These are phyloP conservation scores for Claviceps africana DNA, from an alignment of 2,329 filamentous ascomycete genomes.

Conservation along the genomic window DNA sequence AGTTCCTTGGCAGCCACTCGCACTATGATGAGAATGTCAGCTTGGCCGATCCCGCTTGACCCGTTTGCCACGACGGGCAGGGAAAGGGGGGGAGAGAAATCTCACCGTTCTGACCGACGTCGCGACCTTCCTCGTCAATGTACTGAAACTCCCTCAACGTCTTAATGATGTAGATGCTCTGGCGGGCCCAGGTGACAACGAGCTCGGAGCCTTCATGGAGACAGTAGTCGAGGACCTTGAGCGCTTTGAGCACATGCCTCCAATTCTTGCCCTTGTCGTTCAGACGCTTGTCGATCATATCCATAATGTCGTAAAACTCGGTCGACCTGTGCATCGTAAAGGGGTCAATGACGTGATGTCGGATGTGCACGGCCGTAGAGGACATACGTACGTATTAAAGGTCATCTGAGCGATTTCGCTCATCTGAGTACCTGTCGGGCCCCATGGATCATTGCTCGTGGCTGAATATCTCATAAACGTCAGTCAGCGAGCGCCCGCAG, in stretches of 20 bases:
- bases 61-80: neutral
- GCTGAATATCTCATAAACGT: constrained; percentile 38
- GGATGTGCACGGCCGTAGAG: neutral
- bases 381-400: constrained; percentile 73
- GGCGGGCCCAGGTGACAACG: constrained; percentile 93
- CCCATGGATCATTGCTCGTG: constrained; percentile 98
- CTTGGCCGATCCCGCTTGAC: neutral
- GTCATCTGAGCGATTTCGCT: constrained; percentile 96
- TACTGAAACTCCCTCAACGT: constrained; percentile 95
- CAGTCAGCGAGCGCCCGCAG: constrained; percentile 4
- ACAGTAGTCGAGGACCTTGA: constrained; percentile 97
- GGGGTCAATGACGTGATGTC: neutral
- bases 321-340: constrained; percentile 48
- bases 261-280: constrained; percentile 99
- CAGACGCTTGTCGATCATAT: constrained; percentile 96
- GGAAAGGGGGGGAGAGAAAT: constrained; percentile 4
- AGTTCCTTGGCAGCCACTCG: constrained; percentile 93
- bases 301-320: constrained; percentile 99
- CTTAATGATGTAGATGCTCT: constrained; percentile 98
- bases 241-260: constrained; percentile 92
- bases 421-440: constrained; percentile 95
- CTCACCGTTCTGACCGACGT: constrained; percentile 93
- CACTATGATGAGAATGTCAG: constrained; percentile 39
- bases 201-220: constrained; percentile 93
- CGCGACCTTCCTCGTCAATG: constrained; percentile 84